Percentiles rank a stretch among this genome's conserved stretches.
Conservation (phyloP, 495 filamentous ascomycete species). For the Neurospora tetraspora region DNA sequence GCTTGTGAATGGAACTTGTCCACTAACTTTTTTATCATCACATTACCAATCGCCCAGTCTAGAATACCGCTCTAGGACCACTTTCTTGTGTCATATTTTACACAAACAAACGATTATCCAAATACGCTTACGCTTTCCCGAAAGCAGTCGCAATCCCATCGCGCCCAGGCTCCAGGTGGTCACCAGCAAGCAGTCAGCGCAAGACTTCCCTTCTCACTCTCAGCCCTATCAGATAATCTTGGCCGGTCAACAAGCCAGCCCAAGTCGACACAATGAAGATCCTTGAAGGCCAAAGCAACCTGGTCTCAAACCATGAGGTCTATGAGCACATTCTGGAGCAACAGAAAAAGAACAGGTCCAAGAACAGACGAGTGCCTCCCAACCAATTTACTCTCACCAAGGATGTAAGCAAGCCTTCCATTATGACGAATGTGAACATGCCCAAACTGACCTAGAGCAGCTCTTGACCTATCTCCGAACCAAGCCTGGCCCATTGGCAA, state of each 20-base stretch:
- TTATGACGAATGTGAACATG: constrained; percentile 1
- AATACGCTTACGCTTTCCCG: neutral
- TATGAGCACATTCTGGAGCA: constrained; percentile 35
- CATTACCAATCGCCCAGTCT: neutral
- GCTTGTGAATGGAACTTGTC: neutral
- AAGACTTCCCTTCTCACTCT: neutral
- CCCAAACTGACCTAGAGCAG: constrained; percentile 9
- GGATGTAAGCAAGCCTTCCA: constrained; percentile 6
- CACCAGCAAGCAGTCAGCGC: neutral
- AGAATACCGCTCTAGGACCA: neutral
- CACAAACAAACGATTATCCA: neutral
- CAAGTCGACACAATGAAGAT: constrained; percentile 33
- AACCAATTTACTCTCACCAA: constrained; percentile 21
- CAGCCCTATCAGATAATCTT: neutral
- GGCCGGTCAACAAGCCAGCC: neutral
- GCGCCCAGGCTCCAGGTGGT: neutral
- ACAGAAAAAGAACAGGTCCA: constrained; percentile 26
- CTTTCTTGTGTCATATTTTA: neutral
- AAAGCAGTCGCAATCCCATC: neutral
- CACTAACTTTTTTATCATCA: neutral
- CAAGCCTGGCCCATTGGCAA: constrained; percentile 31
- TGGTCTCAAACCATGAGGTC: constrained; percentile 40
- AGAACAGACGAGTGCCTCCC: constrained; percentile 29
- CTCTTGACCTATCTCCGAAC: constrained; percentile 30
- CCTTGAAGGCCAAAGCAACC: constrained; percentile 34